phyloP scores from a whole-genome alignment of 106 monocot genomes.

The Alisma plantagoaquatica region DNA sequence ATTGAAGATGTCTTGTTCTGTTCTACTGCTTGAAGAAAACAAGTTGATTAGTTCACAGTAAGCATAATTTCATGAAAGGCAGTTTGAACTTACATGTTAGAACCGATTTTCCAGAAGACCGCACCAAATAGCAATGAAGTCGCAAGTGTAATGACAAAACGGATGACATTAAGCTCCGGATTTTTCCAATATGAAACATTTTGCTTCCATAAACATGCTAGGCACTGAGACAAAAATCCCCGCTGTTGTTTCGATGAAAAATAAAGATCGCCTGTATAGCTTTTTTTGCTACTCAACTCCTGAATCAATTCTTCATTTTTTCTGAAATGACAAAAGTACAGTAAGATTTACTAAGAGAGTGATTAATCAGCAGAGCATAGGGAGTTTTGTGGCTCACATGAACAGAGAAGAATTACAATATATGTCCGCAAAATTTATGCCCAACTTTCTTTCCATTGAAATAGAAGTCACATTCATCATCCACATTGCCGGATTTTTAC shows the following conservation, averaged over 20 bases:
- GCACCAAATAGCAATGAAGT: no score
- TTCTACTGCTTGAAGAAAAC: conserved; percentile 21
- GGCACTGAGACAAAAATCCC: conserved; percentile 28
- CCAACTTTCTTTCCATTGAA: conserved; percentile 32
- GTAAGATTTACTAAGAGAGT: not conserved
- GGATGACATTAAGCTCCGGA: conserved; percentile 58
- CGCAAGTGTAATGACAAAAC: conserved; percentile 37
- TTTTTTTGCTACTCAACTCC: conserved; percentile 21
- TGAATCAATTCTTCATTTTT: conserved; percentile 34
- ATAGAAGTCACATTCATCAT: conserved; percentile 42
- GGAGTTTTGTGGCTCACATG: conserved; percentile 12
- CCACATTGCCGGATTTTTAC: conserved; percentile 59
- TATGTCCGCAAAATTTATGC: conserved; percentile 38
- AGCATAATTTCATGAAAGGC: no score
- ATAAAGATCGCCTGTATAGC: conserved; percentile 19
- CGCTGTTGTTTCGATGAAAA: conserved; percentile 26
- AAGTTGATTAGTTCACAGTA: no score
- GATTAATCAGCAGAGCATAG: not conserved
- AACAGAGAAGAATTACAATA: conserved; percentile 27
- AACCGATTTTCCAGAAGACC: conserved; percentile 46
- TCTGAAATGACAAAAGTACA: conserved; percentile 19
- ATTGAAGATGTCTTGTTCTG: conserved; percentile 55
- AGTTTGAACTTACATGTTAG: no score
- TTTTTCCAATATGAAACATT: conserved; percentile 60
- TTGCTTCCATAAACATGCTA: conserved; percentile 61